Evolutionary conservation across 2,329 filamentous ascomycete genomes (phyloP).

Genomic region (Aspergillus japonicus): DNA sequence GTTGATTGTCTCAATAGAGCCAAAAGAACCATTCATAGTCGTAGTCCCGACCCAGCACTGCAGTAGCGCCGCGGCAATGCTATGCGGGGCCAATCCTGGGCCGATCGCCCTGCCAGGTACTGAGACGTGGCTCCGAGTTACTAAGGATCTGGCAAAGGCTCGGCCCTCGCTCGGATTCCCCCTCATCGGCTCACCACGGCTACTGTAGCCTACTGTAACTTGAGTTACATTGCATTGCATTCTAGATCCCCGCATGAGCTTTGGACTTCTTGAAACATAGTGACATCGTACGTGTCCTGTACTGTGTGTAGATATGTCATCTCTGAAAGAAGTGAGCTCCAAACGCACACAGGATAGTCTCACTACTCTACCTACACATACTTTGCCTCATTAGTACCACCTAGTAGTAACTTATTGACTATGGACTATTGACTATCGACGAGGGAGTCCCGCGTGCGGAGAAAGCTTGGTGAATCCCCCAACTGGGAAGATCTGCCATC

Average conservation of each 20-base stretch:
- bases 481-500: neutral
- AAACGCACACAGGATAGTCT: no score
- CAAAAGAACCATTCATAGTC: neutral
- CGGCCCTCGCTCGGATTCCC: conserved; percentile 7
- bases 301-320: no score
- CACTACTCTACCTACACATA: no score
- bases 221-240: neutral
- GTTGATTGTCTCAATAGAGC: neutral
- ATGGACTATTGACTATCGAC: no score
- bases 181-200: neutral
- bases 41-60: neutral
- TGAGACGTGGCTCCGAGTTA: neutral
- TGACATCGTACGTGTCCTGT: no score
- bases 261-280: neutral
- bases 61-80: neutral
- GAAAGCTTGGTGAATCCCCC: neutral
- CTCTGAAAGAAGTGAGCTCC: no score
- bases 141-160: neutral
- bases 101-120: neutral
- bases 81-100: neutral
- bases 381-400: no score
- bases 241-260: conserved; percentile 1
- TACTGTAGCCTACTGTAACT: no score
- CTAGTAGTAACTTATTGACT: no score
- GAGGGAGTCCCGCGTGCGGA: conserved; percentile 14